phyloP scores from a whole-genome alignment of 192 early-diverging fungal species.

The Coemansia sp. region DNA sequence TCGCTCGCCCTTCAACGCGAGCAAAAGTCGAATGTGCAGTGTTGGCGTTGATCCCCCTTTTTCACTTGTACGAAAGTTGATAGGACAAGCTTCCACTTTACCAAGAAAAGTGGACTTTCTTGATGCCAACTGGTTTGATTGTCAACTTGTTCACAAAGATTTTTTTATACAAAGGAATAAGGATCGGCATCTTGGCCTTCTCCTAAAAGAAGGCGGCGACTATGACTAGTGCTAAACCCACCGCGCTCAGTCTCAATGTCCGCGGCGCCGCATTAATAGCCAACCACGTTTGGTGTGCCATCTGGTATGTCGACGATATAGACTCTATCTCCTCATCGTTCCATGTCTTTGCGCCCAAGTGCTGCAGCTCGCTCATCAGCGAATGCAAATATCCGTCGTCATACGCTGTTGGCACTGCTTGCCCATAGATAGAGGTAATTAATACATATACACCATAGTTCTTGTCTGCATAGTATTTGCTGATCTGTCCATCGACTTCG shows the following conservation, averaged over 20 bases:
- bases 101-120: neutral
- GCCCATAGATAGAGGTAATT: conserved; percentile 21
- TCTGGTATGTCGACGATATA: conserved; percentile 14
- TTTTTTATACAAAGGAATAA: no score
- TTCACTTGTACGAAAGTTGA: neutral
- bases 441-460: conserved; percentile 26
- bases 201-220: neutral
- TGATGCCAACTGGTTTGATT: neutral
- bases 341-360: conserved; percentile 23
- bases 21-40: neutral
- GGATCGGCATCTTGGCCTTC: neutral
- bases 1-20: neutral
- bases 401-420: conserved; percentile 12
- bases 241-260: neutral
- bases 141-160: neutral
- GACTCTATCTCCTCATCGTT: conserved; percentile 21
- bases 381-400: conserved; percentile 21
- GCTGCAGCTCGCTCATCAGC: conserved; percentile 23
- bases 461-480: conserved; percentile 1
- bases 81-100: neutral
- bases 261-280: neutral
- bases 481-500: conserved; percentile 13
- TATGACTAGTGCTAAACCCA: neutral
- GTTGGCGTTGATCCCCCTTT: neutral
- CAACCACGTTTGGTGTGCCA: conserved; percentile 9